Conservation (phyloP, 1,284 basidiomycete genomes). For the Inonotus hispidus region DNA sequence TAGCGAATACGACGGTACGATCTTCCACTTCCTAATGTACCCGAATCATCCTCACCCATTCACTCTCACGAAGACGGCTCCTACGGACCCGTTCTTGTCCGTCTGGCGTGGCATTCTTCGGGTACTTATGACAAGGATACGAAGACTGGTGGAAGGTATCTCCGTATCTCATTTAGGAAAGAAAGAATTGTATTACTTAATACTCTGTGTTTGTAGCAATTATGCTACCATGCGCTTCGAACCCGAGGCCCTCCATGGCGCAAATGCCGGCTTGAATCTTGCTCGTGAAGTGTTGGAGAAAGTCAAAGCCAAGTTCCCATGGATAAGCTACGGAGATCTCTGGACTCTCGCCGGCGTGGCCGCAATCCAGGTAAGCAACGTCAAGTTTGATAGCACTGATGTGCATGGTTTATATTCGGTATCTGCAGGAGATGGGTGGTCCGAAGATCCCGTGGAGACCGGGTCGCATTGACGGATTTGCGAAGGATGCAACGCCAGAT, state of each 20-base stretch:
- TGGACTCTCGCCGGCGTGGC: conserved; percentile 90
- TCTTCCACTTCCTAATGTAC: conserved; percentile 5
- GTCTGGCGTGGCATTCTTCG: conserved; percentile 90
- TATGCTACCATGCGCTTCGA: conserved; percentile 95
- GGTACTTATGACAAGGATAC: conserved; percentile 89
- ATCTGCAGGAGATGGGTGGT: conserved; percentile 64
- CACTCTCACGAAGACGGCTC: conserved; percentile 65
- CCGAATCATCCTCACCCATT: conserved; percentile 3
- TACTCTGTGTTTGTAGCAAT: conserved; percentile 49
- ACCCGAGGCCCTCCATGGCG: conserved; percentile 79
- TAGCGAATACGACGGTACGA: conserved; percentile 76
- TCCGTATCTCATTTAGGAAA: conserved; percentile 6
- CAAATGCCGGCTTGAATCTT: conserved; percentile 82
- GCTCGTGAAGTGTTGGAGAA: conserved; percentile 85
- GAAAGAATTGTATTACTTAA: background rate
- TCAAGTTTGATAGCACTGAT: background rate
- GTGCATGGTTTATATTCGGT: background rate
- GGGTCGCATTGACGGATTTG: conserved; percentile 81
- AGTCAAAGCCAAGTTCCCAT: conserved; percentile 80
- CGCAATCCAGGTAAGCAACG: conserved; percentile 59
- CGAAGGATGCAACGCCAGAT: conserved; percentile 78
- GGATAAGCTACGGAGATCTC: conserved; percentile 92
- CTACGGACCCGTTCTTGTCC: conserved; percentile 85
- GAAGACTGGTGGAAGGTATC: conserved; percentile 82
- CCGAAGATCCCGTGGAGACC: conserved; percentile 85